Percentiles rank a stretch among this genome's conserved stretches.
These are phyloP conservation scores for Calonectria pteridis DNA, from an alignment of 2,329 filamentous ascomycete species.

Conservation along the genomic window DNA sequence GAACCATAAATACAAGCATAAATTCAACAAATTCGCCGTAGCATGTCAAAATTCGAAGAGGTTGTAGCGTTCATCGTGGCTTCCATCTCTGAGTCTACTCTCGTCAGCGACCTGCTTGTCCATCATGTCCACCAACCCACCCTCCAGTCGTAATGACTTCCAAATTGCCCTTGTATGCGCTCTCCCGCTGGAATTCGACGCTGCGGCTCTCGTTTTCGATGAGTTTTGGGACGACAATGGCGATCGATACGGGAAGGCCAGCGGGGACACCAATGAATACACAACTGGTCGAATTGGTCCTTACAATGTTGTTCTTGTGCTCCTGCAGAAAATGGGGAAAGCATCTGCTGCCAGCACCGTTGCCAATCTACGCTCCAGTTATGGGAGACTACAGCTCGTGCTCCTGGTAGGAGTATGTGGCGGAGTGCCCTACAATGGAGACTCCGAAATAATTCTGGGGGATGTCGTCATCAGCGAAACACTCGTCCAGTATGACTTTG, in stretches of 20 bases:
- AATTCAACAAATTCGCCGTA: background rate
- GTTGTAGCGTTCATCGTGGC: background rate
- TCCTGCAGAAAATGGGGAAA: slow-evolving; percentile 45
- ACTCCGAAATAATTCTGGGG: slow-evolving; percentile 43
- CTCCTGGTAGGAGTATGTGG: slow-evolving; percentile 57
- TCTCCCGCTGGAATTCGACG: background rate
- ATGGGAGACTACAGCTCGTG: slow-evolving; percentile 45
- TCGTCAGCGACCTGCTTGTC: background rate
- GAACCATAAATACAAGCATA: background rate
- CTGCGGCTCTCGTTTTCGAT: background rate
- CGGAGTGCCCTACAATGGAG: slow-evolving; percentile 43
- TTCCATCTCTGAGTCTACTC: background rate
- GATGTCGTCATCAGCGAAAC: slow-evolving; percentile 49
- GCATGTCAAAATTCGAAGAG: background rate
- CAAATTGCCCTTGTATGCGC: background rate
- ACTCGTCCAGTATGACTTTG: slow-evolving; percentile 48
- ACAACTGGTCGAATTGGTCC: slow-evolving; percentile 42
- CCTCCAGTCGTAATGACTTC: background rate
- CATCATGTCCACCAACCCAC: background rate
- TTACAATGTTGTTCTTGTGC: slow-evolving; percentile 45
- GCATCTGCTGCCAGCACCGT: slow-evolving; percentile 42
- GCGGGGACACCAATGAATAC: slow-evolving; percentile 32
- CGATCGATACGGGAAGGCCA: background rate
- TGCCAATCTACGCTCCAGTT: slow-evolving; percentile 48
- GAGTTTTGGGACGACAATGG: slow-evolving; percentile 16